Conservation (phyloP, 169 alveolate species). For the Plasmodium inui region DNA sequence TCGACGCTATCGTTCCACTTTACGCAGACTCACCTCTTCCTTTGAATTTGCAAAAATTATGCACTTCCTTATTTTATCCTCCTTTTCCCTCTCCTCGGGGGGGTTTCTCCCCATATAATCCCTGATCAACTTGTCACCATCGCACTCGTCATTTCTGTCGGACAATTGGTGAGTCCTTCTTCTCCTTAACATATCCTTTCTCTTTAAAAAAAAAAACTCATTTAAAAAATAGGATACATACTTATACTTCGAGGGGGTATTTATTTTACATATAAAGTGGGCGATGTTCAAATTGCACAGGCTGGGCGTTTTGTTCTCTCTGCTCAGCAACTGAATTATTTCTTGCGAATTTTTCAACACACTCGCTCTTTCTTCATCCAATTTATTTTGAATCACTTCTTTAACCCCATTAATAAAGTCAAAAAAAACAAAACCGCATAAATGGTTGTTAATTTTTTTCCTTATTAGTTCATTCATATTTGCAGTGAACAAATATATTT, state of each 20-base stretch:
- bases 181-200: neutral
- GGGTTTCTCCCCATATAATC: constrained; percentile 11
- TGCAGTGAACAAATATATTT: constrained; percentile 65
- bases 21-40: constrained; percentile 40
- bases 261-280: constrained; percentile 68
- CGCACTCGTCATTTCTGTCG: constrained; percentile 8
- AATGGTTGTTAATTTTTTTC: constrained; percentile 46
- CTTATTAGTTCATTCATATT: constrained; percentile 43
- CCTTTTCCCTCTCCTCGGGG: neutral
- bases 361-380: constrained; percentile 16
- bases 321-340: constrained; percentile 31
- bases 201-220: constrained; percentile 45
- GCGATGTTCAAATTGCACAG: constrained; percentile 52
- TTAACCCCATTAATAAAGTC: constrained; percentile 67
- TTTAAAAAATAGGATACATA: constrained; percentile 73
- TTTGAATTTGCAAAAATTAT: constrained; percentile 63
- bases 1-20: neutral
- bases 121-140: constrained; percentile 5
- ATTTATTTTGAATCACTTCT: constrained; percentile 42
- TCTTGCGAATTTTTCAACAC: constrained; percentile 28
- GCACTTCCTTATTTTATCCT: constrained; percentile 42
- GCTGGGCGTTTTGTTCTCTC: constrained; percentile 44
- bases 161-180: neutral
- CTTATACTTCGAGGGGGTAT: constrained; percentile 64
- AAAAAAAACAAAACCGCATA: constrained; percentile 58